Evolutionary conservation across 345 rosid species (phyloP).

Genomic region (Gossypium turneri): DNA sequence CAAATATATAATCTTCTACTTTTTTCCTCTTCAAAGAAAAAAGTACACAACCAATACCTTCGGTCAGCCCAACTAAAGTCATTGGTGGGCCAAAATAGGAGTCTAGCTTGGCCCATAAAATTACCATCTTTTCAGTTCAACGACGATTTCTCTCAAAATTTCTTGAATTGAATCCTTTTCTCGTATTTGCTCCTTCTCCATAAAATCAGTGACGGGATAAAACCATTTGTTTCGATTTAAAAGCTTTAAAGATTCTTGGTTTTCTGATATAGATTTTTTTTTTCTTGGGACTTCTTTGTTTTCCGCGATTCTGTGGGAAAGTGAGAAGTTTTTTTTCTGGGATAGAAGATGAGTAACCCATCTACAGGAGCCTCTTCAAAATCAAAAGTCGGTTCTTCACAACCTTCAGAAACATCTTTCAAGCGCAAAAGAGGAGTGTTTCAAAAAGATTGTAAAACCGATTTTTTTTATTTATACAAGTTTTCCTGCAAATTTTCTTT

Average conservation of each 20-base stretch:
- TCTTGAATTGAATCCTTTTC: not conserved
- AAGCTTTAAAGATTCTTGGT: not conserved
- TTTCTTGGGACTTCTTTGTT: not conserved
- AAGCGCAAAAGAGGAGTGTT: constrained; percentile 85
- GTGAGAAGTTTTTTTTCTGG: not conserved
- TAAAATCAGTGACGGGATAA: not conserved
- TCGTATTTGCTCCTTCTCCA: too few species aligned
- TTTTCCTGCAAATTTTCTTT: not conserved
- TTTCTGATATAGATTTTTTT: not conserved
- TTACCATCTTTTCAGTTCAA: not conserved
- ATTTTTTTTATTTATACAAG: not conserved
- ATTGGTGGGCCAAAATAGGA: not conserved
- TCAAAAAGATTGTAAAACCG: constrained; percentile 72
- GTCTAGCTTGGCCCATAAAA: not conserved
- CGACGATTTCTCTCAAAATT: not conserved
- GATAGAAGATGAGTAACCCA: constrained; percentile 35
- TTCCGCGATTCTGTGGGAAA: not conserved
- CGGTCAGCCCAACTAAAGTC: not conserved
- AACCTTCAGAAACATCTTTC: constrained; percentile 53
- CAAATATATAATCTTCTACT: too few species aligned
- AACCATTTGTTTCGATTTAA: not conserved
- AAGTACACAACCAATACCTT: not conserved
- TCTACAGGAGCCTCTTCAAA: constrained; percentile 47
- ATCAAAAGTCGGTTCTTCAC: constrained; percentile 64
- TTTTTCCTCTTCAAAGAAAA: too few species aligned